A percentile compares a stretch with the other conserved stretches of the same genome.
Conservation (phyloP, 257 asterid genomes). For the Cruciata laevipes region DNA sequence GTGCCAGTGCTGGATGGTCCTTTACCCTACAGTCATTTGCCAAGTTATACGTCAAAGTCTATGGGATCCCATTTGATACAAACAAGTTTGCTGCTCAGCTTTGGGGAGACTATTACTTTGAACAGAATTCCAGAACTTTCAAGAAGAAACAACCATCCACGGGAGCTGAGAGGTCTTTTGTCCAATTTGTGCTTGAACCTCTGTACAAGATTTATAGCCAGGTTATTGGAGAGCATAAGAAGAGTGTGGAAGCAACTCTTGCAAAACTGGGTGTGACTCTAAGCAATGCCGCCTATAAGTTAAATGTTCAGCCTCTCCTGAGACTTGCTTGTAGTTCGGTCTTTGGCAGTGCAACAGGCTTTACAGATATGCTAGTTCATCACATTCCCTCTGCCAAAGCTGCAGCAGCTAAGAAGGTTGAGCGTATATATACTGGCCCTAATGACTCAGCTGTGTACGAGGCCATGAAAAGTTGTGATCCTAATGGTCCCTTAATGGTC, state of each 20-base stretch:
- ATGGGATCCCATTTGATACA: constrained; percentile 90
- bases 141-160: constrained; percentile 76
- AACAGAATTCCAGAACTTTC: constrained; percentile 63
- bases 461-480: constrained; percentile 81
- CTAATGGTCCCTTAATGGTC: constrained; percentile 86
- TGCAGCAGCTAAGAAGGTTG: constrained; percentile 74
- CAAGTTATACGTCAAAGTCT: constrained; percentile 85
- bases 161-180: constrained; percentile 88
- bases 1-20: constrained; percentile 99
- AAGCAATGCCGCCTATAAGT: constrained; percentile 88
- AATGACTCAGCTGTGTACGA: constrained; percentile 66
- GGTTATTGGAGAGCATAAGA: constrained; percentile 96
- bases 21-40: constrained; percentile 93
- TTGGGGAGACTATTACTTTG: constrained; percentile 95
- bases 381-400: constrained; percentile 97
- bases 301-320: constrained; percentile 85
- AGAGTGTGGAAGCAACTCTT: constrained; percentile 90
- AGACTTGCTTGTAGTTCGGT: constrained; percentile 92
- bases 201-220: constrained; percentile 91
- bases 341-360: constrained; percentile 92
- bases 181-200: constrained; percentile 92
- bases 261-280: constrained; percentile 90
- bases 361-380: constrained; percentile 92
- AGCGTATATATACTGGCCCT: constrained; percentile 81
- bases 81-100: constrained; percentile 82